Percentiles rank a stretch among this genome's conserved stretches.
phyloP scores from a whole-genome alignment of 2,329 filamentous ascomycete genomes.

The Neofusicoccum parvum region DNA sequence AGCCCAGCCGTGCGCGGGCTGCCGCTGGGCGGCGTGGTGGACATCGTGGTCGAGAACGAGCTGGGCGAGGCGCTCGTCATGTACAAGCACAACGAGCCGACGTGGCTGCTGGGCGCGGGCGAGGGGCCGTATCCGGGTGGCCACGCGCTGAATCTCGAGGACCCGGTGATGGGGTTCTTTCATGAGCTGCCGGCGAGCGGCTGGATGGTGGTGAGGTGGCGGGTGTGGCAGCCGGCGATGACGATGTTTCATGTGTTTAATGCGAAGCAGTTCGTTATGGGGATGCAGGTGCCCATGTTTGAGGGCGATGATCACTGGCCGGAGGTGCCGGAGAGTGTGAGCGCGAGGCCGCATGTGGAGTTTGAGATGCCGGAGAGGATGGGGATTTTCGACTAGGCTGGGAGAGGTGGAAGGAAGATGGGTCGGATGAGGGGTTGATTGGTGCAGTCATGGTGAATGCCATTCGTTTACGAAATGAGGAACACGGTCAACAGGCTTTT shows the following conservation, averaged over 20 bases:
- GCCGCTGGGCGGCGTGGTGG: slow-evolving; percentile 25
- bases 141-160: slow-evolving; percentile 20
- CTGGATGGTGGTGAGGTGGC: slow-evolving; percentile 26
- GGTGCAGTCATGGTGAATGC: too few relatives aligned
- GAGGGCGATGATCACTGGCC: slow-evolving; percentile 26
- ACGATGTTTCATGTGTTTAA: slow-evolving; percentile 26
- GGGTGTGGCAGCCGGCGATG: slow-evolving; percentile 24
- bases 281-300: slow-evolving; percentile 27
- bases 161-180: slow-evolving; percentile 24
- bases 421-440: too few relatives aligned
- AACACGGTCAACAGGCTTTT: too few relatives aligned
- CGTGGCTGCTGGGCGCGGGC: slow-evolving; percentile 23
- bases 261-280: slow-evolving; percentile 26
- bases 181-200: slow-evolving; percentile 26
- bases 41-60: slow-evolving; percentile 26
- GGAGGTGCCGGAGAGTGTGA: slow-evolving; percentile 23
- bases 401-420: too few relatives aligned
- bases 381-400: slow-evolving; percentile 23
- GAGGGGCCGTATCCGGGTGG: slow-evolving; percentile 5
- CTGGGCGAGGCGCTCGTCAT: slow-evolving; percentile 22
- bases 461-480: too few relatives aligned
- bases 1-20: slow-evolving; percentile 23
- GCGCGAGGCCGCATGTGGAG: slow-evolving; percentile 25
- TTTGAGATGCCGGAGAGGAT: slow-evolving; percentile 24
- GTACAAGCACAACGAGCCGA: slow-evolving; percentile 28